A percentile compares a stretch with the other conserved stretches of the same genome.
Conservation (phyloP, 257 asterid species). For the Solanum tacnaense region DNA sequence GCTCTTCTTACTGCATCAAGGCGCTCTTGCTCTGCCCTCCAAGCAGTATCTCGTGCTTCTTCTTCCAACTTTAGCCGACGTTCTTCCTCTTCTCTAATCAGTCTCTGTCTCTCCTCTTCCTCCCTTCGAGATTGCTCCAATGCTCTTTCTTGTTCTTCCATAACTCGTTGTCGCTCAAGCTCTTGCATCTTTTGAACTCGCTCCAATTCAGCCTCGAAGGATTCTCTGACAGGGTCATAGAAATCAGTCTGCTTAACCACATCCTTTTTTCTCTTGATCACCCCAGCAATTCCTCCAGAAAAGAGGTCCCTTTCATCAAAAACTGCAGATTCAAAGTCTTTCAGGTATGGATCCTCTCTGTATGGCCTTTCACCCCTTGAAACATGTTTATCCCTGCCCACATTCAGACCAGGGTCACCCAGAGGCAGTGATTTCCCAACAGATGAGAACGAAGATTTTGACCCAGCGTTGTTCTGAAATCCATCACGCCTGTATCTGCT, state of each 20-base stretch:
- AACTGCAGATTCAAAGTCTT: slow-evolving; percentile 32
- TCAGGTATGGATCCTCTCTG: slow-evolving; percentile 46
- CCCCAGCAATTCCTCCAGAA: slow-evolving; percentile 65
- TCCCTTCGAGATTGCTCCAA: slow-evolving; percentile 73
- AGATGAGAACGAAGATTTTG: slow-evolving; percentile 38
- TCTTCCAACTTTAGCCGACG: slow-evolving; percentile 52
- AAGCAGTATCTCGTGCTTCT: slow-evolving; percentile 87
- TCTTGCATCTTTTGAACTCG: slow-evolving; percentile 96
- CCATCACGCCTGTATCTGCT: slow-evolving; percentile 41
- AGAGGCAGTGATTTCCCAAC: slow-evolving; percentile 36
- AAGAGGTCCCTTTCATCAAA: slow-evolving; percentile 77
- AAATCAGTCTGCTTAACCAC: slow-evolving; percentile 50
- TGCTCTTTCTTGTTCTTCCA: slow-evolving; percentile 90
- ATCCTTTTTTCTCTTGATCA: slow-evolving; percentile 80
- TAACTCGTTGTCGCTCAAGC: slow-evolving; percentile 67
- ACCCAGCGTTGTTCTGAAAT: slow-evolving; percentile 24
- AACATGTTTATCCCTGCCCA: slow-evolving; percentile 40
- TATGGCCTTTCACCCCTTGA: slow-evolving; percentile 44
- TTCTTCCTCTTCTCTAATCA: slow-evolving; percentile 82
- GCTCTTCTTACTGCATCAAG: slow-evolving; percentile 65
- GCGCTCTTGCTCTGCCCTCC: slow-evolving; percentile 88
- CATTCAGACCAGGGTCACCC: slow-evolving; percentile 30
- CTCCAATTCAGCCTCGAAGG: slow-evolving; percentile 97
- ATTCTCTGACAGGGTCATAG: slow-evolving; percentile 88
- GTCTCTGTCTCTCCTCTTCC: slow-evolving; percentile 75